Evolutionary conservation across 2,329 filamentous ascomycete species (phyloP), one percentile per base, ranked within the genome.

Genomic region (Emericellopsis atlantica): DNA sequence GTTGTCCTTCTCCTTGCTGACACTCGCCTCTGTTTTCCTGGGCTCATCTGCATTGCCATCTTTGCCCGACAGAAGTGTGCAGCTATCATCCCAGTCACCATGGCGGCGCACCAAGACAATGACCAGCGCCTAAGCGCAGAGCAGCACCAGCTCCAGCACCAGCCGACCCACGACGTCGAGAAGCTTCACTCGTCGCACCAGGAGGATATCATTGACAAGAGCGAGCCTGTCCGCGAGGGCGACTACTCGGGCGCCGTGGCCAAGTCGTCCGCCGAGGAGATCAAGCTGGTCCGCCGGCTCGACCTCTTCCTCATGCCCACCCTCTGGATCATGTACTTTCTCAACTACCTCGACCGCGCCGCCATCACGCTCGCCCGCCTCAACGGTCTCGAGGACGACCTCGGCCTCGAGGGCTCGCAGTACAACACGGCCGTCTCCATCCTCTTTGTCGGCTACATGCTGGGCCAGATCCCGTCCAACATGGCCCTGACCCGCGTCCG

Each of bases 361-460:
- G 49, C 49, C 22, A 47, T 51, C 36, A 45, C 46, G 4, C 46
- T 48, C 39, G 47, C 46, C 10, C 43, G 46, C 10, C 34, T 82
- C 8, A 66, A 79, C 44, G 70, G 71, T 1, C 63, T 84, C 9
- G 72, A 80, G 49, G 49, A 59, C 2, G 72, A 78, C 49, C 54
- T 79, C 3, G 54, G 35, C 31, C 37, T 46, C 9, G 16, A 42
- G 23, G 39, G 39, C 11, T 18, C 39, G 9, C 39, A 62, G 14
- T 43, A 45, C 42, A 47, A 68, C 51, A 65, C 62, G 1, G 54
- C 56, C 6, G 58, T 67, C 32, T 52, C 47, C 15, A 54, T 57
- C 22, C 46, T 56, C 5, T 54, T 56, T 22, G 51, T 59, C 21
- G 54, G 58, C 11, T 62, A 64, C 47, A 43, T 61, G 16, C 41